phyloP scores from a whole-genome alignment of 1,284 basidiomycete species.

The Melanopsichium pennsylvanicum region DNA sequence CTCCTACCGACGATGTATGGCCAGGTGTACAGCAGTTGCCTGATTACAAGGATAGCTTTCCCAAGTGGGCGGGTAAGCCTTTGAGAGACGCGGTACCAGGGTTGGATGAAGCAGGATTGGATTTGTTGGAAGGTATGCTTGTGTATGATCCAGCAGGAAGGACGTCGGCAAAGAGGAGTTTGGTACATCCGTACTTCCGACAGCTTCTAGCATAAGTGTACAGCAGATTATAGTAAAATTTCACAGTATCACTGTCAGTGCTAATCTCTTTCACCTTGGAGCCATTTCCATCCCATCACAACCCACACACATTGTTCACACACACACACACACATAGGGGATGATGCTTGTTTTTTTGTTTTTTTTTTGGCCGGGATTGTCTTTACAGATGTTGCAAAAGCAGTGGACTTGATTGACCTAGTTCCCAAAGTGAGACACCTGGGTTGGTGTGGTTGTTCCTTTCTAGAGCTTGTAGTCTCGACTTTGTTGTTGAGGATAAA shows the following conservation, averaged over 20 bases:
- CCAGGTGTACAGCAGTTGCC: conserved; percentile 87
- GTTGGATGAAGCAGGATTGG: conserved; percentile 55
- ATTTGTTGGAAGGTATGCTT: conserved; percentile 74
- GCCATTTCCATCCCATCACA: not conserved
- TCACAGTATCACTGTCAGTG: too few species aligned
- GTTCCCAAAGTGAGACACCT: conserved; percentile 38
- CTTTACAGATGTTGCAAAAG: conserved; percentile 23
- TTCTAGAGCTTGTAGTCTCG: conserved; percentile 3
- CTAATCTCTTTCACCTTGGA: too few species aligned
- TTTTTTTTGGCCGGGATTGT: not conserved
- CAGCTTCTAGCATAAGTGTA: conserved; percentile 27
- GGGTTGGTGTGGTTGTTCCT: not conserved
- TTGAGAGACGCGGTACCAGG: conserved; percentile 70
- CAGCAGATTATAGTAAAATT: too few species aligned
- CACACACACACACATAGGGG: not conserved
- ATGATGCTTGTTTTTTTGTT: not conserved
- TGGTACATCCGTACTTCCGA: conserved; percentile 41
- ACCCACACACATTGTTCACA: too few species aligned
- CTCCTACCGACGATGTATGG: conserved; percentile 92
- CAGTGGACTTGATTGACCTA: conserved; percentile 27
- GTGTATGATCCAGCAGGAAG: conserved; percentile 93
- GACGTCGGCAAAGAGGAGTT: conserved; percentile 68
- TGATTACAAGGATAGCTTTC: conserved; percentile 96
- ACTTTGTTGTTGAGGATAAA: conserved; percentile 1
- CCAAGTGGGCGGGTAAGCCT: conserved; percentile 79